A percentile compares a stretch with the other conserved stretches of the same genome.
These are phyloP conservation scores for Diversispora eburnea DNA, from an alignment of 192 early-diverging fungal species.

Conservation along the genomic window DNA sequence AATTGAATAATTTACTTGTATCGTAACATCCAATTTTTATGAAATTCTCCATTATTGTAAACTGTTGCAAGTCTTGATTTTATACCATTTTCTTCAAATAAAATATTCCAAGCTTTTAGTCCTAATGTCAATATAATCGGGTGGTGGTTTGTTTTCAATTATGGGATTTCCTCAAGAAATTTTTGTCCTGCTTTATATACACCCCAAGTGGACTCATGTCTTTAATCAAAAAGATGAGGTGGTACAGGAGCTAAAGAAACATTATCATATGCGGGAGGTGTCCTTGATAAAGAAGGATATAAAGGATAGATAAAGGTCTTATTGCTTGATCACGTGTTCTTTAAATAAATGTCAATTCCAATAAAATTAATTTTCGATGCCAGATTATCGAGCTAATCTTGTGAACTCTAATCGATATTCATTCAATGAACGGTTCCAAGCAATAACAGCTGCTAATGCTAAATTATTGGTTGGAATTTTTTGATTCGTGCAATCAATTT, in stretches of 20 bases:
- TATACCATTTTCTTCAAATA: not conserved
- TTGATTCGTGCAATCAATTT: no score
- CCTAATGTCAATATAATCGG: not conserved
- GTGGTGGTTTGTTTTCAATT: not conserved
- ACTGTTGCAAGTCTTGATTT: not conserved
- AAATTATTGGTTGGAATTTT: no score
- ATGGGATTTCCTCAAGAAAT: conserved; percentile 4
- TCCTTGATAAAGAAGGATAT: not conserved
- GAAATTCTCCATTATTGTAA: not conserved
- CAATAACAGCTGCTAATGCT: no score
- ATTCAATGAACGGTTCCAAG: no score
- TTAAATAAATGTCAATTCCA: not conserved
- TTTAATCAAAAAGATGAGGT: no score
- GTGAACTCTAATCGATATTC: no score
- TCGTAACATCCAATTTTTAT: conserved; percentile 1
- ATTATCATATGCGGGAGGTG: conserved; percentile 6
- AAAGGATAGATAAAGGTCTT: not conserved
- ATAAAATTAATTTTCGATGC: not conserved
- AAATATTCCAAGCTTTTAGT: not conserved
- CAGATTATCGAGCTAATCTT: no score
- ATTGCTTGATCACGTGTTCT: no score
- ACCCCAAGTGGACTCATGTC: no score
- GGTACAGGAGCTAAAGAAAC: not conserved
- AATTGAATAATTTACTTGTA: conserved; percentile 25
- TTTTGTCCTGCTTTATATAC: no score